Evolutionary conservation across 257 asterid species (phyloP).

Genomic region (Penstemon newberryi): DNA sequence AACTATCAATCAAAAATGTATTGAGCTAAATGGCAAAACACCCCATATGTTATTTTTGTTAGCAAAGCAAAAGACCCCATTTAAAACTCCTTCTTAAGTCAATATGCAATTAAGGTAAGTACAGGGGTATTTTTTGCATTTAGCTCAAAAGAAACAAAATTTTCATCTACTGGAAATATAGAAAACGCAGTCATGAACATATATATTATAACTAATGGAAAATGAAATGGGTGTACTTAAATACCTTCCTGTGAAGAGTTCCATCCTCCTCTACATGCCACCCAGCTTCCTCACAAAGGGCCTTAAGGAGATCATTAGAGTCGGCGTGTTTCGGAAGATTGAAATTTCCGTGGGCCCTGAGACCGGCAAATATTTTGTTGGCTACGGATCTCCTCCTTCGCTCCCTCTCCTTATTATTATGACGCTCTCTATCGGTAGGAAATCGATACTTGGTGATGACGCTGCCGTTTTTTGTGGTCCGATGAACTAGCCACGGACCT

Average conservation of each 20-base stretch:
- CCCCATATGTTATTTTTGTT: too few relatives aligned
- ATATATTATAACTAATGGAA: too few relatives aligned
- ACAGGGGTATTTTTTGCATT: too few relatives aligned
- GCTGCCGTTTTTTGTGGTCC: constrained; percentile 51
- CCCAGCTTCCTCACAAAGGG: constrained; percentile 78
- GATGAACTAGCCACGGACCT: constrained; percentile 75
- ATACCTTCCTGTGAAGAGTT: constrained; percentile 45
- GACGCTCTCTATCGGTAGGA: constrained; percentile 66
- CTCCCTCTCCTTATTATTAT: constrained; percentile 67
- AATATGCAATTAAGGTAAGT: too few relatives aligned
- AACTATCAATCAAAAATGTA: not conserved
- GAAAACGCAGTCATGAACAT: too few relatives aligned
- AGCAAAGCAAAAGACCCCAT: not conserved
- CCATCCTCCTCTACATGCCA: constrained; percentile 84
- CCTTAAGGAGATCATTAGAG: constrained; percentile 70
- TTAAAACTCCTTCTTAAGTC: not conserved
- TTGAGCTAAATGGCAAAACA: too few relatives aligned
- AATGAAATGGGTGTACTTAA: too few relatives aligned
- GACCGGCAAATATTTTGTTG: constrained; percentile 60
- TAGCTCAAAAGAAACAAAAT: too few relatives aligned
- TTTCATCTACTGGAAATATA: too few relatives aligned
- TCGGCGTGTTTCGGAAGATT: constrained; percentile 64
- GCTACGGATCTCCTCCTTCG: constrained; percentile 52
- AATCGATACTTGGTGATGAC: constrained; percentile 48
- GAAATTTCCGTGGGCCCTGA: constrained; percentile 67